Evolutionary conservation across 2,329 filamentous ascomycete genomes (phyloP).

Genomic region (Sclerotinia sclerotiorum): DNA sequence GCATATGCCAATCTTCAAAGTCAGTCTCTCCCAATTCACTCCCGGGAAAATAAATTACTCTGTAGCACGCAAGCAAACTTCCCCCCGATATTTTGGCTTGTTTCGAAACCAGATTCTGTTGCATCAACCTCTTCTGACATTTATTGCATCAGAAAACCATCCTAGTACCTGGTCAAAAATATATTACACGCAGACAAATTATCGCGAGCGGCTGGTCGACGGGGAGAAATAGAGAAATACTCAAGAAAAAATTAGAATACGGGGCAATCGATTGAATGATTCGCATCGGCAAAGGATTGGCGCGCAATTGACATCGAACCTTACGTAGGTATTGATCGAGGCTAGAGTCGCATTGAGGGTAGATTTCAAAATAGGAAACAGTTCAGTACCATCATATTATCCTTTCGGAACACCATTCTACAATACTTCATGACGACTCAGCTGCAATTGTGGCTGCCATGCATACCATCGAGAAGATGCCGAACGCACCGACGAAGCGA

Average conservation of each 20-base stretch:
- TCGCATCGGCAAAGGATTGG: slow-evolving; percentile 6
- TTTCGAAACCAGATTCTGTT: background rate
- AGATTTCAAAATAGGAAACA: background rate
- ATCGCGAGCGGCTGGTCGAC: background rate
- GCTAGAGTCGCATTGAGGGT: background rate
- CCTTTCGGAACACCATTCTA: background rate
- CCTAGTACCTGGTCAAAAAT: background rate
- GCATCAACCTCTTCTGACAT: slow-evolving; percentile 7
- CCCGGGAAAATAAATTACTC: background rate
- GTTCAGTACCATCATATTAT: background rate
- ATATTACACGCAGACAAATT: slow-evolving; percentile 2
- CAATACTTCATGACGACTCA: slow-evolving; percentile 27
- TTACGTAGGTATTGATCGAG: background rate
- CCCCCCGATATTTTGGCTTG: background rate
- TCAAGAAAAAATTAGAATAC: background rate
- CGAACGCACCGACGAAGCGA: slow-evolving; percentile 34
- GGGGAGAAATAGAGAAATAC: background rate
- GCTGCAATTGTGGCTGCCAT: slow-evolving; percentile 29
- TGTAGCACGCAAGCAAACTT: slow-evolving; percentile 9
- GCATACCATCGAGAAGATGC: slow-evolving; percentile 36
- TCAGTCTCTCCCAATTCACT: slow-evolving; percentile 7
- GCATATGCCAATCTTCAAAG: slow-evolving; percentile 4
- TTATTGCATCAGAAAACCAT: background rate
- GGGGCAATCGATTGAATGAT: background rate
- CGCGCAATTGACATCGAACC: background rate